Percentiles rank a stretch among this genome's conserved stretches.
These are phyloP conservation scores for Phytopythium kandeliae DNA, from an alignment of 352 stramenopile genomes.

Conservation along the genomic window DNA sequence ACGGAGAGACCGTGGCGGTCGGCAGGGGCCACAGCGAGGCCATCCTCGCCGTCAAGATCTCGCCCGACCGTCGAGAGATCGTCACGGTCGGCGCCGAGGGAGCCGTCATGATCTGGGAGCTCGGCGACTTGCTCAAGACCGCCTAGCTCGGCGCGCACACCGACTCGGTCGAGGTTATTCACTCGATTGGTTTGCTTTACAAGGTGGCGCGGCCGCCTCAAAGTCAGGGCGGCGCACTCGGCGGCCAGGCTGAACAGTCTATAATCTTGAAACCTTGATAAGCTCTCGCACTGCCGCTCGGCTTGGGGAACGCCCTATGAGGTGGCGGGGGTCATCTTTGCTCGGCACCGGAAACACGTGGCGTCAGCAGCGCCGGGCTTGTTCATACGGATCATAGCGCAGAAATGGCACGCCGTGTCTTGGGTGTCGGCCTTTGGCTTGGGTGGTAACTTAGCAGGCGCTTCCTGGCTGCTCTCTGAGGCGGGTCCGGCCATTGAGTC, in stretches of 20 bases:
- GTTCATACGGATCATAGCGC: constrained; percentile 36
- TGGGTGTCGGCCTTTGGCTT: not conserved
- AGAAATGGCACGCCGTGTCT: constrained; percentile 16
- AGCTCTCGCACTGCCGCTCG: not conserved
- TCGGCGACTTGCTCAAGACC: constrained; percentile 38
- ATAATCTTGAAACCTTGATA: constrained; percentile 1
- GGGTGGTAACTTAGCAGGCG: not conserved
- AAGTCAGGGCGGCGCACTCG: not conserved
- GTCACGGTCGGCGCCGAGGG: constrained; percentile 94
- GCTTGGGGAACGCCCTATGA: not conserved
- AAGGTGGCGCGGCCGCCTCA: not conserved
- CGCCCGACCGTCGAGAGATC: constrained; percentile 89
- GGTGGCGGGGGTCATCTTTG: constrained; percentile 10
- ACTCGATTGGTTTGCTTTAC: constrained; percentile 2
- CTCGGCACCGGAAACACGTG: constrained; percentile 27
- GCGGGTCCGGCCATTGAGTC: not conserved
- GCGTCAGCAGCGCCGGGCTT: constrained; percentile 26
- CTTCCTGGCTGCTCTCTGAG: not conserved
- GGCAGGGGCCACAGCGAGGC: constrained; percentile 91
- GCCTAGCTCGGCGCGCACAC: not conserved
- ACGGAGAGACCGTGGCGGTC: constrained; percentile 85
- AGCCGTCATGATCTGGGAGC: constrained; percentile 95
- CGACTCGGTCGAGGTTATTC: not conserved
- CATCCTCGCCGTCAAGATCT: constrained; percentile 92
- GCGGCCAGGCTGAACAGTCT: not conserved